Percentiles rank a stretch among this genome's conserved stretches.
phyloP scores from a whole-genome alignment of 495 filamentous ascomycete species.

The Chaetomium fimeti region DNA sequence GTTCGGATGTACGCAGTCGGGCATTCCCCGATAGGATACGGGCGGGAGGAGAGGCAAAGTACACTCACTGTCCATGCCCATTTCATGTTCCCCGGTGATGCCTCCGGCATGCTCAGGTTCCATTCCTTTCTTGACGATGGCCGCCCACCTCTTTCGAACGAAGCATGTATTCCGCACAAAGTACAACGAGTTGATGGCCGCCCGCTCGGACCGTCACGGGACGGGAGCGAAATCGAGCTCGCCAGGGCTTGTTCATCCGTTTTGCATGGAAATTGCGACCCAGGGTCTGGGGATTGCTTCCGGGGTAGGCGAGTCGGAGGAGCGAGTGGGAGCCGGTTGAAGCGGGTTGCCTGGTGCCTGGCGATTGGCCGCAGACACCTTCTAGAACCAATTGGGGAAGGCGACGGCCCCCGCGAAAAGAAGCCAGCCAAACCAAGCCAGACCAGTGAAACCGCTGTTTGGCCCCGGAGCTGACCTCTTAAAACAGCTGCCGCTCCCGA shows the following conservation, averaged over 20 bases:
- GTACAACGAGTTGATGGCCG: neutral
- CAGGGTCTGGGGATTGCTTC: constrained; percentile 16
- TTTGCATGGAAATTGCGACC: constrained; percentile 23
- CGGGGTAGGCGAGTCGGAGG: constrained; percentile 16
- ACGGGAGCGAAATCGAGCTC: neutral
- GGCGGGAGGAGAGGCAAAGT: too few relatives aligned
- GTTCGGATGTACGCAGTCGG: neutral
- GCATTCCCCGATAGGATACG: neutral
- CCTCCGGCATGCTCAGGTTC: too few relatives aligned
- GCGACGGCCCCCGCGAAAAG: constrained; percentile 11
- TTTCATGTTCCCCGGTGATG: too few relatives aligned
- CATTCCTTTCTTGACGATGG: too few relatives aligned
- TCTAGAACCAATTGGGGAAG: constrained; percentile 30
- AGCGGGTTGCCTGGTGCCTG: constrained; percentile 16
- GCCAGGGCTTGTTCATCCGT: neutral
- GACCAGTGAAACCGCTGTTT: neutral
- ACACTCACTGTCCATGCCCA: too few relatives aligned
- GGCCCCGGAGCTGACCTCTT: constrained; percentile 19
- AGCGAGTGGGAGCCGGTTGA: constrained; percentile 10
- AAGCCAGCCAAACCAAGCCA: neutral
- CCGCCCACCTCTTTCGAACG: too few relatives aligned
- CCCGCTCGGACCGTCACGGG: neutral
- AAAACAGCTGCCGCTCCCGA: constrained; percentile 26
- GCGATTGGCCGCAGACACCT: constrained; percentile 20
- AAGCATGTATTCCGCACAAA: too few relatives aligned